phyloP scores from a whole-genome alignment of 495 filamentous ascomycete species.

The Penicillium bialowiezense region DNA sequence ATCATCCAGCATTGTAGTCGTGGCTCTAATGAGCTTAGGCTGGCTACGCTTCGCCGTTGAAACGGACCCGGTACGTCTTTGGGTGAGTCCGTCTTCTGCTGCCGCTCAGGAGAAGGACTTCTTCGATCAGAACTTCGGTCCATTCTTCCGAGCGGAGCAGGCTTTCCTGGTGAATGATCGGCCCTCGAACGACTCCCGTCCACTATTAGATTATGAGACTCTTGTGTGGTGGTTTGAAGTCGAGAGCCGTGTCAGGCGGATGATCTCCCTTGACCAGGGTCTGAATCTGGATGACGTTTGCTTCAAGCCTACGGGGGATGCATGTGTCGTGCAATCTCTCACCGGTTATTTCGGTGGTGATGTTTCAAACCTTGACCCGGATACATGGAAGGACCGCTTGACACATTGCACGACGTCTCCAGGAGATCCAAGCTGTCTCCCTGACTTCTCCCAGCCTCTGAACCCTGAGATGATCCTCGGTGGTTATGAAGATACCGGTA shows the following conservation, averaged over 20 bases:
- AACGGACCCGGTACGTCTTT: slow-evolving; percentile 83
- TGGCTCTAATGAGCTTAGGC: slow-evolving; percentile 74
- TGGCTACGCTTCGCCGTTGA: slow-evolving; percentile 87
- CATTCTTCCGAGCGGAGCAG: slow-evolving; percentile 93
- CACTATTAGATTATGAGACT: slow-evolving; percentile 83
- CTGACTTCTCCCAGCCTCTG: slow-evolving; percentile 81
- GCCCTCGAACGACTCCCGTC: slow-evolving; percentile 56
- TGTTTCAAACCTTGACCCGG: slow-evolving; percentile 55
- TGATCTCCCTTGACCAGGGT: slow-evolving; percentile 62
- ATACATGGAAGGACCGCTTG: slow-evolving; percentile 67
- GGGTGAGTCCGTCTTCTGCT: slow-evolving; percentile 90
- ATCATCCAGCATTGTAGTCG: slow-evolving; percentile 61
- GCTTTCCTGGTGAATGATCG: slow-evolving; percentile 91
- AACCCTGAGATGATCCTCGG: slow-evolving; percentile 83
- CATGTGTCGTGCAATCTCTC: slow-evolving; percentile 88
- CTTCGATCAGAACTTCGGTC: slow-evolving; percentile 92
- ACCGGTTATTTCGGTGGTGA: slow-evolving; percentile 79
- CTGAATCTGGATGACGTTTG: slow-evolving; percentile 79
- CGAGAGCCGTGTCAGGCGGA: slow-evolving; percentile 66
- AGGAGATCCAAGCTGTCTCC: slow-evolving; percentile 68
- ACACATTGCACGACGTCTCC: slow-evolving; percentile 71
- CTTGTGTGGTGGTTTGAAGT: slow-evolving; percentile 93
- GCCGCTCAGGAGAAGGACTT: slow-evolving; percentile 92
- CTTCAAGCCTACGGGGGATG: slow-evolving; percentile 86
- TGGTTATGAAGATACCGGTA: slow-evolving; percentile 63